Percentiles rank a stretch among this genome's conserved stretches.
These are phyloP conservation scores for Phytophthora idaei DNA, from an alignment of 352 stramenopile genomes.

Conservation along the genomic window DNA sequence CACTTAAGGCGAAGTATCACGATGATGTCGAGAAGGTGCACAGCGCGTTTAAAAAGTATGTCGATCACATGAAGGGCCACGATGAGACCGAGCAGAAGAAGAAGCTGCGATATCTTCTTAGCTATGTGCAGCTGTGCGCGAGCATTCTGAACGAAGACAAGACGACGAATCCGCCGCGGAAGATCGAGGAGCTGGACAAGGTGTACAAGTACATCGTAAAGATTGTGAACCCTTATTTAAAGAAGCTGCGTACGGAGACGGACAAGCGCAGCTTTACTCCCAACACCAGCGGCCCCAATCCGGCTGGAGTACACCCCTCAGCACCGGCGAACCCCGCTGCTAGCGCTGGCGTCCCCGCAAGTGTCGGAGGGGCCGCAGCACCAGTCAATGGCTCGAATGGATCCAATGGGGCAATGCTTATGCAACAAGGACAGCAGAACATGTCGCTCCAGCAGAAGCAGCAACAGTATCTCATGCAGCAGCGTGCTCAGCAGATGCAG, in stretches of 20 bases:
- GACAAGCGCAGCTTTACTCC: slow-evolving; percentile 61
- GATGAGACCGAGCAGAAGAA: slow-evolving; percentile 89
- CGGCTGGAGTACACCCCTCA: slow-evolving; percentile 32
- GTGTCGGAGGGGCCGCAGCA: slow-evolving; percentile 10
- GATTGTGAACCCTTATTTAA: slow-evolving; percentile 88
- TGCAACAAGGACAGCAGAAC: slow-evolving; percentile 35
- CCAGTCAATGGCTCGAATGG: slow-evolving; percentile 21
- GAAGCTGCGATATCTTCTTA: slow-evolving; percentile 83
- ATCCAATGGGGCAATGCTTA: slow-evolving; percentile 30
- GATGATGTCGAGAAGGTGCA: slow-evolving; percentile 87
- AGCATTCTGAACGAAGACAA: slow-evolving; percentile 83
- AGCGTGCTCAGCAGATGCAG: slow-evolving; percentile 57
- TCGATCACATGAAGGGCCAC: slow-evolving; percentile 88
- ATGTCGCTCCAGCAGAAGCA: slow-evolving; percentile 49
- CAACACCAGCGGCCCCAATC: slow-evolving; percentile 22
- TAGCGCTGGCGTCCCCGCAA: slow-evolving; percentile 22
- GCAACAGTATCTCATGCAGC: slow-evolving; percentile 58
- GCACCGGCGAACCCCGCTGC: slow-evolving; percentile 15
- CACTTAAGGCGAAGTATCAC: slow-evolving; percentile 81
- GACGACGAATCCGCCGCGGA: slow-evolving; percentile 67
- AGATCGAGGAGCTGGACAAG: slow-evolving; percentile 85
- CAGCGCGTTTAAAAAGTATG: slow-evolving; percentile 88
- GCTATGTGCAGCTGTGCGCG: slow-evolving; percentile 82
- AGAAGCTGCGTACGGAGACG: slow-evolving; percentile 84
- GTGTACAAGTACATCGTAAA: slow-evolving; percentile 92